A percentile compares a stretch with the other conserved stretches of the same genome.
Evolutionary conservation across 2,329 filamentous ascomycete genomes (phyloP).

Genomic region (Botrytis sinoallii): DNA sequence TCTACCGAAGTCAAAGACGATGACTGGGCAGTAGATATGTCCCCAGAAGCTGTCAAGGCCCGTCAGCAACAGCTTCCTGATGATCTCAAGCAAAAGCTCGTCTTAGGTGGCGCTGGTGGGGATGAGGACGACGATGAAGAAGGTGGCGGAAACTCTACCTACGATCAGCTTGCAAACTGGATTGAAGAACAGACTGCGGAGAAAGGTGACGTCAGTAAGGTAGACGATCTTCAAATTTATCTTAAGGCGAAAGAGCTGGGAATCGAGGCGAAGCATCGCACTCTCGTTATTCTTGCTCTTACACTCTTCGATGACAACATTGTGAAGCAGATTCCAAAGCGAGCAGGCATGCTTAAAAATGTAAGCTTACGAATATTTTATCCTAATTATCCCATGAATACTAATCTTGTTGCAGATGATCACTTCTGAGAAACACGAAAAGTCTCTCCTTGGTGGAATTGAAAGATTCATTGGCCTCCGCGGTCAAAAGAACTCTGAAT

Average conservation of each 20-base stretch:
- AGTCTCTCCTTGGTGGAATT: slow-evolving; percentile 89
- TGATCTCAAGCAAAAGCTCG: slow-evolving; percentile 90
- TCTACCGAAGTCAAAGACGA: slow-evolving; percentile 71
- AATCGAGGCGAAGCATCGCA: slow-evolving; percentile 92
- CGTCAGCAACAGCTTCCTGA: slow-evolving; percentile 90
- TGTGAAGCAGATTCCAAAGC: slow-evolving; percentile 78
- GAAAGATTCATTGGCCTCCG: slow-evolving; percentile 79
- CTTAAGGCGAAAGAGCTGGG: slow-evolving; percentile 95
- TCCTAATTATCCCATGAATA: not conserved
- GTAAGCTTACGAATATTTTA: slow-evolving; percentile 44
- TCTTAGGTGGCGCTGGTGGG: slow-evolving; percentile 71
- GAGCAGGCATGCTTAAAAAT: slow-evolving; percentile 85
- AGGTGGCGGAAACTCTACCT: slow-evolving; percentile 69
- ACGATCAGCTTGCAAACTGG: slow-evolving; percentile 92
- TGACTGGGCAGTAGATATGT: slow-evolving; percentile 95
- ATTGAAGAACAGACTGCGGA: slow-evolving; percentile 70
- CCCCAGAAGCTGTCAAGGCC: slow-evolving; percentile 89
- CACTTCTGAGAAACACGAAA: slow-evolving; percentile 89
- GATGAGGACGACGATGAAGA: slow-evolving; percentile 81
- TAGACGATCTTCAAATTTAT: slow-evolving; percentile 89
- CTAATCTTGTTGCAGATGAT: slow-evolving; percentile 55
- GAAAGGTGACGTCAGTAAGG: slow-evolving; percentile 70
- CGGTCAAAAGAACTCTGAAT: slow-evolving; percentile 73
- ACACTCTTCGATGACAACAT: slow-evolving; percentile 92
- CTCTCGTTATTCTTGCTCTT: slow-evolving; percentile 85